These are phyloP conservation scores for Aspergillus olivimuriae DNA, from an alignment of 495 filamentous ascomycete genomes.

Conservation along the genomic window DNA sequence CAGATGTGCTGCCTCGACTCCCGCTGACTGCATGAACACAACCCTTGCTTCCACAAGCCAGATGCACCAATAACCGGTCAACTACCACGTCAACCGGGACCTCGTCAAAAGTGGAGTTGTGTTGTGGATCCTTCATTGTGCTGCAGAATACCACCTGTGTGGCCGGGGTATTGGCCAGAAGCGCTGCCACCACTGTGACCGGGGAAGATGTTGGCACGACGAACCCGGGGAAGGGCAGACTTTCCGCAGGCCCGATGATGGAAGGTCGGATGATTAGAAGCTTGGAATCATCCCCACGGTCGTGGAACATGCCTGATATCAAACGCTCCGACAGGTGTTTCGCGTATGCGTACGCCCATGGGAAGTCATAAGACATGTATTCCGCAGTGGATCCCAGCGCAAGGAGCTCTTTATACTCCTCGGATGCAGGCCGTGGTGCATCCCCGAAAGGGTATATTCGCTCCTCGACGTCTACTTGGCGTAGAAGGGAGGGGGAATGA, in stretches of 20 bases:
- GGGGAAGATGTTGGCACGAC: constrained; percentile 6
- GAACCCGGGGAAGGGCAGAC: constrained; percentile 5
- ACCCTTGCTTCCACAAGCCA: constrained; percentile 15
- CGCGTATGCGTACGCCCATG: constrained; percentile 15
- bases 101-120: constrained; percentile 24
- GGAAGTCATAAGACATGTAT: constrained; percentile 9
- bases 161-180: neutral
- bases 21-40: constrained; percentile 27
- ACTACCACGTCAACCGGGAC: constrained; percentile 31
- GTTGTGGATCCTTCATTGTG: constrained; percentile 14
- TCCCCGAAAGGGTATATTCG: constrained; percentile 4
- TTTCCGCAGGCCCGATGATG: constrained; percentile 10
- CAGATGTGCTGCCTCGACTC: constrained; percentile 11
- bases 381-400: neutral
- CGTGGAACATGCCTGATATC: neutral
- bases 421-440: neutral
- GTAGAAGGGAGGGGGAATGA: neutral
- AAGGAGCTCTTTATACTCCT: constrained; percentile 4
- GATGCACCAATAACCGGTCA: constrained; percentile 21
- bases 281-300: neutral
- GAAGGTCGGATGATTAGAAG: constrained; percentile 15
- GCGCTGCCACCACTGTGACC: neutral
- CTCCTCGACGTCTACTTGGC: constrained; percentile 6
- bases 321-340: constrained; percentile 17
- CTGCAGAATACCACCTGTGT: constrained; percentile 7